These are phyloP conservation scores for Leccinum variicolor DNA, from an alignment of 768 basidiomycete species.

Conservation along the genomic window DNA sequence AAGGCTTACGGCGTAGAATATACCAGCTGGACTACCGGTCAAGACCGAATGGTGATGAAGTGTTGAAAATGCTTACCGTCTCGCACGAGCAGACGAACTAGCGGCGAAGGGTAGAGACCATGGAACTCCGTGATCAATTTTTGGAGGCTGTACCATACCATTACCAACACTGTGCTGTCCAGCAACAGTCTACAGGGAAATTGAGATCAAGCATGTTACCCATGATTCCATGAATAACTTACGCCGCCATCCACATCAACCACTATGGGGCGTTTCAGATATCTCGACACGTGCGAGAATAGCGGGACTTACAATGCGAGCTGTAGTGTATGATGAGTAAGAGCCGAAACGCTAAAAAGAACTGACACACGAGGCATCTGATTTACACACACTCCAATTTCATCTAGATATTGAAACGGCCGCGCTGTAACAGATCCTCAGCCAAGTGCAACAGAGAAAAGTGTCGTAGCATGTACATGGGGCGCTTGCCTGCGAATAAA, in stretches of 20 bases:
- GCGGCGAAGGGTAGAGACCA: not conserved
- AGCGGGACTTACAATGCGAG: slow-evolving; percentile 2
- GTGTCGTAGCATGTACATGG: not conserved
- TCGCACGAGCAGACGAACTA: not conserved
- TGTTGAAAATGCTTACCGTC: not conserved
- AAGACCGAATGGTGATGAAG: not conserved
- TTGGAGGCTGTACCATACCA: slow-evolving; percentile 5
- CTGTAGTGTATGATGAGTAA: not conserved
- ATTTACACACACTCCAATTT: not conserved
- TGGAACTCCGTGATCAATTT: not conserved
- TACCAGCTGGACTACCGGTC: not conserved
- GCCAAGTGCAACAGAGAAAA: not conserved
- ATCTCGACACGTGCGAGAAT: not conserved
- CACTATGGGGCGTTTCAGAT: slow-evolving; percentile 8
- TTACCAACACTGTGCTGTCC: slow-evolving; percentile 4
- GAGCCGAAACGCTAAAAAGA: not conserved
- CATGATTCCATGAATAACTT: not conserved
- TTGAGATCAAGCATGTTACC: not conserved
- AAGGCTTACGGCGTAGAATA: not conserved
- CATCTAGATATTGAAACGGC: not conserved
- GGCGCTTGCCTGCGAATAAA: not conserved
- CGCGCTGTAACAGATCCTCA: not conserved
- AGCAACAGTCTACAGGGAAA: slow-evolving; percentile 1
- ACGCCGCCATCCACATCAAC: slow-evolving; percentile 9
- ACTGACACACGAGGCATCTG: not conserved